Evolutionary conservation across 768 basidiomycete species (phyloP), one percentile per base, ranked within the genome.

Genomic region (Leccinum disarticulatum): DNA sequence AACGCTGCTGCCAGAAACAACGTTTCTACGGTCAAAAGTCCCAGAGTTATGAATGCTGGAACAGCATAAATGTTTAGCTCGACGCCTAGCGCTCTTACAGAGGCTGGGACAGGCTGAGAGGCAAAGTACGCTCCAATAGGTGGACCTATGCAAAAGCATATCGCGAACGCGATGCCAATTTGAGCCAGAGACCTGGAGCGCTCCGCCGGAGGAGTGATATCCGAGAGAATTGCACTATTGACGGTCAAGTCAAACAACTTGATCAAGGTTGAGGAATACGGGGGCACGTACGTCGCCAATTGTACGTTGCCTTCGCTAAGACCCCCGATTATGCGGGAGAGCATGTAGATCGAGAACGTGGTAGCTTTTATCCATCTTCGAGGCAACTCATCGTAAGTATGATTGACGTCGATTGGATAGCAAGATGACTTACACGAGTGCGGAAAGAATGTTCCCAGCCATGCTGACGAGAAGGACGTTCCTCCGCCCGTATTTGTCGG

Each of bases 231-330:
- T 5, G 97, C 95, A 67, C 93, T 97, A 64, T 49, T 22, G 31
- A 59, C 30, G 35, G 14, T 5, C n/a, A 5, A 35, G 22, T 52
- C 10, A 56, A 38, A 31, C 2, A 7, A 47, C 15, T 3, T 28
- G 30, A 43, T 35, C 3, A 4, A 13, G 10, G 5, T 14, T 3
- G 19, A 47, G 27, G 31, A 31, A 62, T 17, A 8, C 25, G n/a
- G 36, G 33, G 27, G 51, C 33, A 81, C 89, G 65, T 69, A 94
- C 94, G 95, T 95, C 50, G 92, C 90, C 49, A 99, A 79, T 71
- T 99, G 96, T 11, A 98, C 96, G 69, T 99, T 99, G 49, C 96
- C 96, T 77, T 99, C 96, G 68, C 91, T 93, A 9, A 98, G 78
- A 4, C 96, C 96, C 10, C 95, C 95, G 36, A 98, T 86, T 6